Evolutionary conservation across 129 eudicot species (phyloP), one percentile per base, ranked within the genome.

Genomic region (Calendula officinalis): DNA sequence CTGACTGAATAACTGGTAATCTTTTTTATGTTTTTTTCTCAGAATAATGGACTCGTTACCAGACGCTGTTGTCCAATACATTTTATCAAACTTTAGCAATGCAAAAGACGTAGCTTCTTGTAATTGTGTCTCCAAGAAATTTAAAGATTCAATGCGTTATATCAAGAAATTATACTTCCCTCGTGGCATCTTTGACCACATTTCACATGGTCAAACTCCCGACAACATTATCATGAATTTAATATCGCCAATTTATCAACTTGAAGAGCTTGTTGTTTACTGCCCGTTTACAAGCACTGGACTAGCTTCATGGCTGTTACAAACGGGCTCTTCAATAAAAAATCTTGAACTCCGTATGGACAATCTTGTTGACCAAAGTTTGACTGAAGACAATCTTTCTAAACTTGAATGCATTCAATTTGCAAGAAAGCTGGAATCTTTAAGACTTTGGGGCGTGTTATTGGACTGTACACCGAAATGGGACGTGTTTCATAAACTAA

Each of bases 371-470:
- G 87, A 76, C 14, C 67, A 66, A 2, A 60, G 60, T n/a, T 2
- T 32, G 0, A 50, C 45, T 43, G 12, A 4, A 0, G 81, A 81
- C 3, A 30, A 43, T 41, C 70, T 82, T 13, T 67, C 84, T 3
- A 90, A 90, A 62, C 45, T 90, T 62, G 97, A 90, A 8, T 86
- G 95, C 78, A 49, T 90, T 54, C 67, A 74, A 36, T 63, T 68
- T 43, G 95, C 91, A 12, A 12, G 45, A 35, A 90, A 86, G 51
- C 59, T 90, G 72, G 97, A 86, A 77, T 81, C 86, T 0, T 66
- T 90, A n/a, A 81, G 59, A 11, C 88, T 90, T 44, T 90, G 97
- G 97, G 91, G 91, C n/a, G 91, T 86, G 44, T 48, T 77, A 9
- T 83, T 90, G 89, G 30, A 69, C 1, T 37, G 67, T 15, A 60